Evolutionary conservation across 768 basidiomycete genomes (phyloP).

Genomic region (Sarcomyxa edulis): DNA sequence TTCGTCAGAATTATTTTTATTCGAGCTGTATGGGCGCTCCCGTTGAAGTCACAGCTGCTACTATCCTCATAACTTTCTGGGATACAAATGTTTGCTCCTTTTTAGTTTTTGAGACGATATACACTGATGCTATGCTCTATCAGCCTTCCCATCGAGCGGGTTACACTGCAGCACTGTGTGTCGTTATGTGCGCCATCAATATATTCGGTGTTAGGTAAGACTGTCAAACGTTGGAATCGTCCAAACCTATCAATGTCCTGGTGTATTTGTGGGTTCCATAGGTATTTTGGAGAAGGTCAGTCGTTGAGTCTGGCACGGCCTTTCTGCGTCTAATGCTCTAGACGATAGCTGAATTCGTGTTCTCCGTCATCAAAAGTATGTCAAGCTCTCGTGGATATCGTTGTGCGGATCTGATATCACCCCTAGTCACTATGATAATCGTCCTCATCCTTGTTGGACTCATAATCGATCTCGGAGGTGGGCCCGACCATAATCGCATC

Average conservation of each 20-base stretch:
- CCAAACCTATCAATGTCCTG: no score
- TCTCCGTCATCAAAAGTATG: constrained; percentile 62
- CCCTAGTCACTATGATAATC: constrained; percentile 52
- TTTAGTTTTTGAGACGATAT: constrained; percentile 1
- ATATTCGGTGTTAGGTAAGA: constrained; percentile 61
- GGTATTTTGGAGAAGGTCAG: constrained; percentile 62
- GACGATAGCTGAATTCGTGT: constrained; percentile 53
- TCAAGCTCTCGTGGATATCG: neutral
- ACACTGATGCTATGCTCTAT: neutral
- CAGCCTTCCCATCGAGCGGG: constrained; percentile 44
- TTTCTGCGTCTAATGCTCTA: neutral
- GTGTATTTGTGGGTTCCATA: no score
- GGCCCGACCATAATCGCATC: constrained; percentile 57
- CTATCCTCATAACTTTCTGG: constrained; percentile 72
- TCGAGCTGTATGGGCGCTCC: constrained; percentile 50
- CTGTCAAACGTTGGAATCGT: no score
- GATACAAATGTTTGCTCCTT: constrained; percentile 42
- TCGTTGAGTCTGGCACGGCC: neutral
- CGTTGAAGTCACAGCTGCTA: constrained; percentile 67
- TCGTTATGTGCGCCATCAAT: constrained; percentile 55
- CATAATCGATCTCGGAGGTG: constrained; percentile 75
- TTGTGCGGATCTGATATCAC: neutral
- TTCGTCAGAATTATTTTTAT: neutral
- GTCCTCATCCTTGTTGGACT: constrained; percentile 59
- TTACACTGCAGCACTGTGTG: constrained; percentile 50